Base-by-base conservation (phyloP, 768 basidiomycete genomes). In the Daedalea quercina region DNA sequence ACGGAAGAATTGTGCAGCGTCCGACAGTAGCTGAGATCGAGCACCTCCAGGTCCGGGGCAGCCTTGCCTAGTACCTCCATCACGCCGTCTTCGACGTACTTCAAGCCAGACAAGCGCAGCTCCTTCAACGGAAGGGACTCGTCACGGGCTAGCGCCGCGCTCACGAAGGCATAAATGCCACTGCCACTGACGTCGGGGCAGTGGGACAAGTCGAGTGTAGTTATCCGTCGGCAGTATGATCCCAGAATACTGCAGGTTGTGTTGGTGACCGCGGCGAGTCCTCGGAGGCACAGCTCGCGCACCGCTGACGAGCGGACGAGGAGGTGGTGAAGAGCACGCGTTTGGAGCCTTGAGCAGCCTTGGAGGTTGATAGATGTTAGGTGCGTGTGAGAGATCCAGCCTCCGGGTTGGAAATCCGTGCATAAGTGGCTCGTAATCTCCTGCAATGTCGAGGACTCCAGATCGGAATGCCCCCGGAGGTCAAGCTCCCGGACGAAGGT, bases 21-120 rank as follows among this genome's bases (percentile, higher is more conserved):
- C 26, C 76, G 76, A 52, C 79, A 74, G 61, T 88, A 87, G 68
- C 86, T 88, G 55, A 93, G 69, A 66, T 94, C 92, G 20, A 94
- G 72, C 17, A 90, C 79, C 65, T 91, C 87, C 20, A 94, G 76
- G 60, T 74, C 70, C 19, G 88, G 87, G 0, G 87, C 77, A 2
- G 79, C 84, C 57, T 71, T 78, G 6, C 86, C 91, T 33, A 94
- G 70, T 9, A 71, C 68, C n/a, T 73, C 65, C 78, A 94, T 78
- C 60, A 77, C 76, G 11, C 73, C 70, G 60, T 87, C 85, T 15
- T 76, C 70, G 47, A 84, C 67, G 50, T 79, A 71, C 61, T 76
- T 80, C 53, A 96, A 64, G 0, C 87, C 90, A 7, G 80, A 85
- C 24, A 93, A 56, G 22, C 81, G 73, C 26, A 95, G 73, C 43